Base-by-base conservation (phyloP, 306 rosid genomes). In the Myrica gale region DNA sequence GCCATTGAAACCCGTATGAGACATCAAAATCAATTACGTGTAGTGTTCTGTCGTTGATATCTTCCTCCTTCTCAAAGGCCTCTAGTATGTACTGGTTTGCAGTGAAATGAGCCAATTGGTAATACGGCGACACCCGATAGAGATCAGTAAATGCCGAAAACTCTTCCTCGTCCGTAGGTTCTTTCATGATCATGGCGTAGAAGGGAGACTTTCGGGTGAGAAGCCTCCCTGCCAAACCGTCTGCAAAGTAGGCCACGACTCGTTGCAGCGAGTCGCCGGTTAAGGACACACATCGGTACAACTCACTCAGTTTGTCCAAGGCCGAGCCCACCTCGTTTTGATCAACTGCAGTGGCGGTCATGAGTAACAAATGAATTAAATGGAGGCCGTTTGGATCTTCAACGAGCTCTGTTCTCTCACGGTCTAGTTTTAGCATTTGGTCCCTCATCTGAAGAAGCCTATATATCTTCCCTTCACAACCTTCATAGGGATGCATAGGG, bases 1-100 rank as follows among this genome's bases (percentile, higher is more conserved):
- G 96, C 97, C 97, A 92, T 42, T 92, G 97, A 47, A 92, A 90
- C 11, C 97, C 97, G 32, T 89, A 87, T 1, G 91, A 87, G 78
- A 88, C 85, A 44, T 92, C 96, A 39, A 88, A 89, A 66, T 92
- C 97, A 5, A 92, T 82, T 5, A 92, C 88, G 48, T 89, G 97
- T 6, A 92, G 56, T 5, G 96, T 77, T 0, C 82, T 57, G 79
- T 82, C 82, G 84, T 88, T 92, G 47, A 23, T 53, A 63, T 81
- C 87, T 61, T 84, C 91, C 15, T 92, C 93, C n/a, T 48, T 82
- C 82, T 92, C 97, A 56, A 89, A 90, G 1, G 88, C 81, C 53
- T 92, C 97, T 3, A 92, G 79, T 43, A 91, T 91, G 5, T 86
- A 91, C 52, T 91, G 97, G 73, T 89, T 89, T 7, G 97, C 97